phyloP scores from a whole-genome alignment of 768 basidiomycete species.

The Termitomyces eurrhizus region DNA sequence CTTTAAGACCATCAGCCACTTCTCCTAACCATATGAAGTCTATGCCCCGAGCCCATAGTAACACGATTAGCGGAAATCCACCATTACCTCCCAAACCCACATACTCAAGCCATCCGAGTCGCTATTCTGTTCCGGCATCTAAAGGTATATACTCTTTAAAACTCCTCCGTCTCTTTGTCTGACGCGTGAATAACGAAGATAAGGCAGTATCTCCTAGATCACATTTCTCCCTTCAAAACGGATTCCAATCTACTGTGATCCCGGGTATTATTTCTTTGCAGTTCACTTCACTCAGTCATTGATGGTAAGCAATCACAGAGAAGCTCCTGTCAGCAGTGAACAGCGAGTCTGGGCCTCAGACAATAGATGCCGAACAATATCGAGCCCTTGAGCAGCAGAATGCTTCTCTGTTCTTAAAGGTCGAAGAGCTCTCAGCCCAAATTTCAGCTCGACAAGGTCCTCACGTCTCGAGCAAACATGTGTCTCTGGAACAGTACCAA shows the following conservation, averaged over 20 bases:
- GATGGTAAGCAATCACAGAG: not conserved
- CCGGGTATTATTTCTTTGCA: not conserved
- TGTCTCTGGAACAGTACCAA: not conserved
- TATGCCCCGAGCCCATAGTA: not conserved
- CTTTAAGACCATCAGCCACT: slow-evolving; percentile 4
- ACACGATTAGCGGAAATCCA: not conserved
- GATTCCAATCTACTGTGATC: not conserved
- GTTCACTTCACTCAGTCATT: not conserved
- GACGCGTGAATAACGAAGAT: not conserved
- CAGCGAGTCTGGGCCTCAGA: not conserved
- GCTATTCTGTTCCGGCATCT: not conserved
- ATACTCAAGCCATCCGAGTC: slow-evolving; percentile 1
- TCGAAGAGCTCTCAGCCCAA: slow-evolving; percentile 11
- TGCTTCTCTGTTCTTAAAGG: slow-evolving; percentile 6
- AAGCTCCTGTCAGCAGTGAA: not conserved
- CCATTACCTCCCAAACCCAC: slow-evolving; percentile 13
- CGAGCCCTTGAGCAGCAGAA: slow-evolving; percentile 7
- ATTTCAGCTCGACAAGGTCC: slow-evolving; percentile 19
- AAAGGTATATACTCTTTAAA: slow-evolving; percentile 1
- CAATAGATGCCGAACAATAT: not conserved
- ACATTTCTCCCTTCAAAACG: not conserved
- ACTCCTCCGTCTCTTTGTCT: not conserved
- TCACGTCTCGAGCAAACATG: slow-evolving; percentile 20
- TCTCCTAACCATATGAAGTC: not conserved
- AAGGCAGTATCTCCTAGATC: not conserved